These are phyloP conservation scores for Neostapfia colusana DNA, from an alignment of 176 grass and related monocot species.

Conservation along the genomic window DNA sequence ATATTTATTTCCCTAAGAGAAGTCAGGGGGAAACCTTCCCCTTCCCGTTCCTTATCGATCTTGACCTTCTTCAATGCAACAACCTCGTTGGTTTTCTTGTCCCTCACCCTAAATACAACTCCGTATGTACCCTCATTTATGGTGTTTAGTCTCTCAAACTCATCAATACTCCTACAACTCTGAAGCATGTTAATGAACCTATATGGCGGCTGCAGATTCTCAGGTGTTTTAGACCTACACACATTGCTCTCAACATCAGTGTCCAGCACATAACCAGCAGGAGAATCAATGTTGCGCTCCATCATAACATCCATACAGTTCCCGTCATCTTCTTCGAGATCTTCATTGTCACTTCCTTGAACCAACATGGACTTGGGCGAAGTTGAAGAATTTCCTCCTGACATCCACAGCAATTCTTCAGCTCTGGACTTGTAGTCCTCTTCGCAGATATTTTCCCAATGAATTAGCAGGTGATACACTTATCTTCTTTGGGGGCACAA, in stretches of 20 bases:
- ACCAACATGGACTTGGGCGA: constrained; percentile 51
- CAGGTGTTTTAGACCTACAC: constrained; percentile 48
- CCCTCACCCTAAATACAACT: constrained; percentile 87
- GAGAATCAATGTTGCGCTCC: constrained; percentile 29
- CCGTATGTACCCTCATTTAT: constrained; percentile 97
- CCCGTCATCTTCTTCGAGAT: constrained; percentile 34
- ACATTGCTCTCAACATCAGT: constrained; percentile 34
- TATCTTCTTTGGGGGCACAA: constrained; percentile 49
- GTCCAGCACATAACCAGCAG: constrained; percentile 15
- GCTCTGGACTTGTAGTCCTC: constrained; percentile 50
- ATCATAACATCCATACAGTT: constrained; percentile 47
- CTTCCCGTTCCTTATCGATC: constrained; percentile 87
- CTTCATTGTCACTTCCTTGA: constrained; percentile 21
- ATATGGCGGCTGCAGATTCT: constrained; percentile 24
- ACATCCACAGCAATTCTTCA: constrained; percentile 42
- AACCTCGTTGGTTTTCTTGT: constrained; percentile 83
- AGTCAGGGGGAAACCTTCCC: constrained; percentile 63
- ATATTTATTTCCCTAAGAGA: constrained; percentile 96
- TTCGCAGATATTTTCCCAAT: constrained; percentile 32
- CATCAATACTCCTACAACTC: constrained; percentile 87
- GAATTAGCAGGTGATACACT: constrained; percentile 26
- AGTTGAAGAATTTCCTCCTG: constrained; percentile 42
- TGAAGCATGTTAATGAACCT: constrained; percentile 90
- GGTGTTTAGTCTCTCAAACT: constrained; percentile 84
- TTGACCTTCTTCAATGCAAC: constrained; percentile 98